These are phyloP conservation scores for Aspergillus sp. DNA, from an alignment of 2,329 filamentous ascomycete genomes.

Conservation along the genomic window DNA sequence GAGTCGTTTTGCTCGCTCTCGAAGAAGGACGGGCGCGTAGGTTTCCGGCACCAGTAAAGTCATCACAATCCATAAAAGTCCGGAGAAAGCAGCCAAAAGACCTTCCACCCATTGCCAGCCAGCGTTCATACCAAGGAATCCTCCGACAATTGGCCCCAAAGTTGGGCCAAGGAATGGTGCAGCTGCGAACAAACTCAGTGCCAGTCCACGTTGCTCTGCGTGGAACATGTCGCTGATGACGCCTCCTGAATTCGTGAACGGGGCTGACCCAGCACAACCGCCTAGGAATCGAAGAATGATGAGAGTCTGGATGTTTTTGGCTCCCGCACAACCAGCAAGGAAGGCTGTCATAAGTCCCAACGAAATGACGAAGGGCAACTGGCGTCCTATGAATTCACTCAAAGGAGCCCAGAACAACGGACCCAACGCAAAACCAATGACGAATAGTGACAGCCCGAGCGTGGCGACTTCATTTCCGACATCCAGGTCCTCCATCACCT, in stretches of 20 bases:
- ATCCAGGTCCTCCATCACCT: conserved; percentile 48
- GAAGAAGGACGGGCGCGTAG: conserved; percentile 23
- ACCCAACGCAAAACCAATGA: conserved; percentile 53
- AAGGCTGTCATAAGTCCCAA: conserved; percentile 52
- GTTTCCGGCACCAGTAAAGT: conserved; percentile 20
- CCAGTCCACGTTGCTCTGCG: conserved; percentile 45
- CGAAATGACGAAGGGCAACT: conserved; percentile 45
- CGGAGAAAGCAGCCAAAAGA: conserved; percentile 22
- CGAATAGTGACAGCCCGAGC: conserved; percentile 57
- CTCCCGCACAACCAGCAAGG: conserved; percentile 50
- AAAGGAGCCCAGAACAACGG: conserved; percentile 60
- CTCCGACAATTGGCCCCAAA: conserved; percentile 21
- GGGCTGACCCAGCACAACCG: conserved; percentile 51
- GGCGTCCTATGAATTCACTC: conserved; percentile 54
- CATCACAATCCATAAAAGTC: conserved; percentile 20
- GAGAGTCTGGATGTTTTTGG: conserved; percentile 50
- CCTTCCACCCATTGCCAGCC: conserved; percentile 26
- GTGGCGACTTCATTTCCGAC: conserved; percentile 48
- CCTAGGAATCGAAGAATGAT: conserved; percentile 58
- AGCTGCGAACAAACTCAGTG: conserved; percentile 56
- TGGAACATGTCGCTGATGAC: conserved; percentile 54
- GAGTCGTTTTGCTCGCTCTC: conserved; percentile 18
- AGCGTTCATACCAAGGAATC: conserved; percentile 21
- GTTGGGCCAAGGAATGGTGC: conserved; percentile 50
- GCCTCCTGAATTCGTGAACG: conserved; percentile 35